Evolutionary conservation across 768 basidiomycete genomes (phyloP).

Genomic region (Pisolithus albus): DNA sequence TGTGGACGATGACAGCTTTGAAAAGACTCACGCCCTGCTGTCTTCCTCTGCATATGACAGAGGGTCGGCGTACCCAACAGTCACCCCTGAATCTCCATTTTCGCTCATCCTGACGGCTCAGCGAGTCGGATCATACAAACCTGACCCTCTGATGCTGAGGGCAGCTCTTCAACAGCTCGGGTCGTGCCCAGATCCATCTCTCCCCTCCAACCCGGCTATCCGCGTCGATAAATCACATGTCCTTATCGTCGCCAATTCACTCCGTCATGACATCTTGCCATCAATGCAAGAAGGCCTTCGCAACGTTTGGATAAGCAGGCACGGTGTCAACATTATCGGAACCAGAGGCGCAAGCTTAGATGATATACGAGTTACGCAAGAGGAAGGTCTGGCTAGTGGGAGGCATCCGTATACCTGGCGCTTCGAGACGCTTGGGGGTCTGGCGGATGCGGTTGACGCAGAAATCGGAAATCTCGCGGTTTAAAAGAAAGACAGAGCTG

Average conservation of each 20-base stretch:
- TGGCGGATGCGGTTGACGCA: slow-evolving; percentile 53
- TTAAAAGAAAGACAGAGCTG: too few species aligned
- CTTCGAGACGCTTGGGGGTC: slow-evolving; percentile 52
- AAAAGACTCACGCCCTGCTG: slow-evolving; percentile 50
- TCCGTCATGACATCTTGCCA: slow-evolving; percentile 60
- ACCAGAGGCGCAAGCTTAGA: slow-evolving; percentile 38
- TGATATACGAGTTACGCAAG: slow-evolving; percentile 24
- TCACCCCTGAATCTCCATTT: slow-evolving; percentile 48
- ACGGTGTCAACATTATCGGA: slow-evolving; percentile 19
- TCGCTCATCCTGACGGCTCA: slow-evolving; percentile 64
- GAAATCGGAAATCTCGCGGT: slow-evolving; percentile 18
- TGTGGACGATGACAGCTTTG: slow-evolving; percentile 60
- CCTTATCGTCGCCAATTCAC: slow-evolving; percentile 61
- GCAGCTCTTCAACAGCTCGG: slow-evolving; percentile 23
- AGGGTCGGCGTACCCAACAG: slow-evolving; percentile 33
- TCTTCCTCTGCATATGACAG: slow-evolving; percentile 6
- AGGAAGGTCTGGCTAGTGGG: slow-evolving; percentile 12
- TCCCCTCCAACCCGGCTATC: slow-evolving; percentile 15
- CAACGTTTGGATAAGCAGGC: slow-evolving; percentile 62
- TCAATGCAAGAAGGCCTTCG: slow-evolving; percentile 48
- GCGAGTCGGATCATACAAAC: slow-evolving; percentile 70
- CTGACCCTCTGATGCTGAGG: slow-evolving; percentile 39
- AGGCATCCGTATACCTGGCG: slow-evolving; percentile 39
- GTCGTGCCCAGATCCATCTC: slow-evolving; percentile 8
- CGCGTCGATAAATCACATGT: slow-evolving; percentile 36